phyloP scores from a whole-genome alignment of 2,329 filamentous ascomycete genomes.

The Diplodia mutila region DNA sequence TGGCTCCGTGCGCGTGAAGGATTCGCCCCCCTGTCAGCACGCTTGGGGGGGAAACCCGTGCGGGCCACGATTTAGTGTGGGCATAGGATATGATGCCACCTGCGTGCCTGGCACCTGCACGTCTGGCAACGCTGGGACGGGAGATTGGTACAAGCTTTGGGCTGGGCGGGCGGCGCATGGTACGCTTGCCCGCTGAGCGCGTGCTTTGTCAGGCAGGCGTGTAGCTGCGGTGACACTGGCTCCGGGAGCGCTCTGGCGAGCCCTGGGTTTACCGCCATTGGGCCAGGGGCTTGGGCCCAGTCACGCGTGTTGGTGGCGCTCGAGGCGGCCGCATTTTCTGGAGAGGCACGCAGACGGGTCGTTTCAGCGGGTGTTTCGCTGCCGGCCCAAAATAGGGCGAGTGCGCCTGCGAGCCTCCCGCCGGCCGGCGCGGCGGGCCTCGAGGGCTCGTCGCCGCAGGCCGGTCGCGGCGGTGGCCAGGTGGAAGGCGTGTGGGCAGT shows the following conservation, averaged over 20 bases:
- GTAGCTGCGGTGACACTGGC: conserved; percentile 24
- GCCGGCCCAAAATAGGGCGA: conserved; percentile 26
- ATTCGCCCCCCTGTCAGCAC: conserved; percentile 35
- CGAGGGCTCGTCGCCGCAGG: neutral
- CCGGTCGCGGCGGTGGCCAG: neutral
- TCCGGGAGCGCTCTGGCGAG: conserved; percentile 18
- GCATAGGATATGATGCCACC: conserved; percentile 26
- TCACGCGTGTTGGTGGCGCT: conserved; percentile 26
- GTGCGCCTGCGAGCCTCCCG: neutral
- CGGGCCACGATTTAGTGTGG: conserved; percentile 42
- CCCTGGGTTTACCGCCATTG: conserved; percentile 26
- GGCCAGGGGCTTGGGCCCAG: conserved; percentile 19
- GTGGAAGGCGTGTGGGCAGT: neutral
- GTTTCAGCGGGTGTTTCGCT: conserved; percentile 27
- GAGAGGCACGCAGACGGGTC: conserved; percentile 22
- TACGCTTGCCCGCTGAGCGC: conserved; percentile 17
- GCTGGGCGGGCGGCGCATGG: conserved; percentile 7
- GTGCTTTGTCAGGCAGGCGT: conserved; percentile 20
- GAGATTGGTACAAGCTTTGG: conserved; percentile 27
- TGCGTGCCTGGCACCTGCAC: conserved; percentile 23
- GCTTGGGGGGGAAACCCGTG: conserved; percentile 31
- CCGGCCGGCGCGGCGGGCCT: neutral
- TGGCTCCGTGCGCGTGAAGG: conserved; percentile 39
- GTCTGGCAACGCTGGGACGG: conserved; percentile 16
- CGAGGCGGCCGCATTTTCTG: conserved; percentile 14